Evolutionary conservation across 139 green algal genomes (phyloP), one percentile per base, ranked within the genome.

Genomic region (Coccomyxa sp.): DNA sequence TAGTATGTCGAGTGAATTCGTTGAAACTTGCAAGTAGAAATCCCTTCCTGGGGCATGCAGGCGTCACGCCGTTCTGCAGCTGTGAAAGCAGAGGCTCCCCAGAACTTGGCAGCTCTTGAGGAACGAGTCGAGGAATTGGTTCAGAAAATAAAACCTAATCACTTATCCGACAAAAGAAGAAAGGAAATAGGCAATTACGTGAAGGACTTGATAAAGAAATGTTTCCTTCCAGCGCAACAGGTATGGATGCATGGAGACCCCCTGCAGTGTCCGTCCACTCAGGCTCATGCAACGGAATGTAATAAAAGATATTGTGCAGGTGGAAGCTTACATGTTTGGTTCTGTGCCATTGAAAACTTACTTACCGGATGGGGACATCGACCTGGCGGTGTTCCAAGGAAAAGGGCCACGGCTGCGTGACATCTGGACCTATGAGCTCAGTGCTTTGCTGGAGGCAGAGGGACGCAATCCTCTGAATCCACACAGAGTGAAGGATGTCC

Each of bases 351-450:
- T 99, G 45, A 90, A 92, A 23, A 98, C 96, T 0, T 99, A 97
- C 81, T 87, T 99, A 30, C 97, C 97, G 10, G 96, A 99, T 79
- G 97, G 97, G 10, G 97, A 99, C 87, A 98, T 99, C 79, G 97
- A 99, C 86, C 82, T 99, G 27, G 95, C 90, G 45, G 91, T 97
- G 13, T 98, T 99, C 83, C 88, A 82, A 68, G 78, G 31, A 0
- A 67, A 83, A 9, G 86, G 78, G 27, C 28, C 59, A n/a, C 67
- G 83, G 13, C 79, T 96, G 30, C 82, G 83, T 0, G 90, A 95
- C 45, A 92, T 80, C 3, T 97, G 94, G 94, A 92, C 90, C 3
- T 83, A 82, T 0, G 83, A 89, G 84, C 89, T 97, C 80, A 86
- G 82, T 63, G 66, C 58, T 13, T 74, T 84, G 0, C 85, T 98